Evolutionary conservation across 495 filamentous ascomycete species (phyloP).

Genomic region (Daldinia childiae): DNA sequence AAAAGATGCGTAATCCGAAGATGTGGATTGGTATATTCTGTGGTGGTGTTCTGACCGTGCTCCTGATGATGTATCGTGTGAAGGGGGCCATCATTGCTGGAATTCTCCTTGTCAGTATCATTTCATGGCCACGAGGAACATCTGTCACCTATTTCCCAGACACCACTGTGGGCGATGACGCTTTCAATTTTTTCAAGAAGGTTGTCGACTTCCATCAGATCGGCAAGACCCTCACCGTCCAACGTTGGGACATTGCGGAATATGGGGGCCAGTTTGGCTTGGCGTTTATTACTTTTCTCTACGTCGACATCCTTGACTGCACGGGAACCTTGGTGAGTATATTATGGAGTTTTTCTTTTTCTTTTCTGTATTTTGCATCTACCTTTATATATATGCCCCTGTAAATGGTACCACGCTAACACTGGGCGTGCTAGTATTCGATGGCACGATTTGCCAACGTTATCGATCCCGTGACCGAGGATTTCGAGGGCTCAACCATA

Average conservation of each 20-base stretch:
- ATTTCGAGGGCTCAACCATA: conserved; percentile 80
- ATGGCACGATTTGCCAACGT: conserved; percentile 82
- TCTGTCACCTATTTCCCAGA: conserved; percentile 81
- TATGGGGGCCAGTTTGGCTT: conserved; percentile 75
- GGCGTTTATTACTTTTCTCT: conserved; percentile 84
- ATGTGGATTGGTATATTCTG: conserved; percentile 89
- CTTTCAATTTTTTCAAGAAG: conserved; percentile 85
- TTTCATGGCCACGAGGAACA: conserved; percentile 81
- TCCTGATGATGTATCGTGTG: conserved; percentile 83
- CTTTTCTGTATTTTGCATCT: background rate
- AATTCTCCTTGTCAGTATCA: conserved; percentile 82
- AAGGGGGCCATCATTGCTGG: conserved; percentile 84
- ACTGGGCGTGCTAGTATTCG: conserved; percentile 60
- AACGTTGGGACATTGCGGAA: conserved; percentile 71
- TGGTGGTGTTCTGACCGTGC: conserved; percentile 76
- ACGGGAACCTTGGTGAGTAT: conserved; percentile 68
- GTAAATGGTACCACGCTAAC: conserved; percentile 18
- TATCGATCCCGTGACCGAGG: conserved; percentile 75
- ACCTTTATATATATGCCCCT: background rate
- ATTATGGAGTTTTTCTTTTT: background rate
- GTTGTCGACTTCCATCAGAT: conserved; percentile 84
- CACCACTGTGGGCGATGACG: conserved; percentile 67
- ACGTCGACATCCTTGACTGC: conserved; percentile 83
- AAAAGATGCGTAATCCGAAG: conserved; percentile 78
- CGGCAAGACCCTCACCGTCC: conserved; percentile 67